phyloP scores from a whole-genome alignment of 2,329 filamentous ascomycete genomes.

The Alternaria ventricosa region DNA sequence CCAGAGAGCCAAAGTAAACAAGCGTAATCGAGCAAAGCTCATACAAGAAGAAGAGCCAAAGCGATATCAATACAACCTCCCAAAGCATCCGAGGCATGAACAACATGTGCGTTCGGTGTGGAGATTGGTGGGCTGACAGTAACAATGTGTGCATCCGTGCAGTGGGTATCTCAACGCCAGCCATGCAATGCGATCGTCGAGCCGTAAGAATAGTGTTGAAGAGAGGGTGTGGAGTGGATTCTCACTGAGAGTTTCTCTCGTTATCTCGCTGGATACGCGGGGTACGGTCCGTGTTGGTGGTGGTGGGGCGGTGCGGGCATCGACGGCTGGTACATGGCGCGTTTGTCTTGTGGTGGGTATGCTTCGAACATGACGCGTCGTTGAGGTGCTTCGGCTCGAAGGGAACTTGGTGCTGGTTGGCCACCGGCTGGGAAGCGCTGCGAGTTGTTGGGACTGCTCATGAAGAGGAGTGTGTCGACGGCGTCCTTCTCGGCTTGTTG shows the following conservation, averaged over 20 bases:
- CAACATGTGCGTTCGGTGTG: background rate
- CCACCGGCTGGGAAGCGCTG: constrained; percentile 35
- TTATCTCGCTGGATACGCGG: constrained; percentile 37
- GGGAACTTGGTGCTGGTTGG: constrained; percentile 36
- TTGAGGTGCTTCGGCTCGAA: constrained; percentile 37
- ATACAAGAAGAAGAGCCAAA: background rate
- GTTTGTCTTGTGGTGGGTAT: constrained; percentile 35
- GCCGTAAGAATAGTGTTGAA: constrained; percentile 18
- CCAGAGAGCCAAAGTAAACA: background rate
- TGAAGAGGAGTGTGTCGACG: constrained; percentile 79
- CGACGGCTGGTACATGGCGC: constrained; percentile 27
- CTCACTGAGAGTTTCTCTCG: background rate
- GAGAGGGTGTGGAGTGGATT: background rate
- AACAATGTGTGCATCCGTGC: constrained; percentile 1
- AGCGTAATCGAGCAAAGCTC: background rate
- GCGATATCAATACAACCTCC: background rate
- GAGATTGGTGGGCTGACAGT: constrained; percentile 1
- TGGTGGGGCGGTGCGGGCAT: constrained; percentile 32
- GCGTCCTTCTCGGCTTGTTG: constrained; percentile 80
- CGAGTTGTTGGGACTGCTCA: constrained; percentile 80
- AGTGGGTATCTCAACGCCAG: constrained; percentile 44
- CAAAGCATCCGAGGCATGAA: background rate
- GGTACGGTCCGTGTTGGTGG: constrained; percentile 33
- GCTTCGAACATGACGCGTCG: constrained; percentile 48
- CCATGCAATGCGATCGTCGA: constrained; percentile 41